Conservation (phyloP, 768 basidiomycete species). For the Suillus subluteus region DNA sequence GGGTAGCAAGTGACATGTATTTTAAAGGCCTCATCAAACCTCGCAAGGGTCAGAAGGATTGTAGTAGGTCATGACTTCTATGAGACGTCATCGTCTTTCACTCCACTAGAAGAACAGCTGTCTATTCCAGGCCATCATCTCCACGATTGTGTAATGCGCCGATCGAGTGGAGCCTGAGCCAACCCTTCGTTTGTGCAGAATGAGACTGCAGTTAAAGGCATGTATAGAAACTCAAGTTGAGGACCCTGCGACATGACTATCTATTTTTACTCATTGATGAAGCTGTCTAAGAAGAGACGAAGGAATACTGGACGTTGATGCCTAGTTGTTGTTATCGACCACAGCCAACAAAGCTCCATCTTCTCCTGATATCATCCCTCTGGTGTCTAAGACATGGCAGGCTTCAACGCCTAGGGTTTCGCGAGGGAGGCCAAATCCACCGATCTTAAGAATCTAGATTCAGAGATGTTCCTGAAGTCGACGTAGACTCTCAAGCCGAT, state of each 20-base stretch:
- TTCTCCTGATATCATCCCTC: no score
- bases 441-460: background rate
- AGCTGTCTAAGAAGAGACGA: no score
- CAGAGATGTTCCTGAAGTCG: background rate
- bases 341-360: no score
- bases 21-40: background rate
- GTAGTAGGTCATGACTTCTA: background rate
- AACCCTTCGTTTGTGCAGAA: background rate
- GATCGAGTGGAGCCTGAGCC: background rate
- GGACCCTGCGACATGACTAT: no score
- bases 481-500: background rate
- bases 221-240: background rate
- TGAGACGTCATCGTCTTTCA: background rate
- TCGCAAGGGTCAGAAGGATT: background rate
- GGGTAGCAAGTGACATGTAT: background rate
- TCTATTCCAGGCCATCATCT: background rate
- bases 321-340: no score
- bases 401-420: background rate
- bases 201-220: background rate
- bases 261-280: no score
- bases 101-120: background rate
- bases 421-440: background rate
- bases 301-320: no score
- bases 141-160: background rate
- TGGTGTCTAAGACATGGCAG: background rate